Base-by-base conservation (phyloP, 2,329 filamentous ascomycete genomes). In the Triangularia setosa region DNA sequence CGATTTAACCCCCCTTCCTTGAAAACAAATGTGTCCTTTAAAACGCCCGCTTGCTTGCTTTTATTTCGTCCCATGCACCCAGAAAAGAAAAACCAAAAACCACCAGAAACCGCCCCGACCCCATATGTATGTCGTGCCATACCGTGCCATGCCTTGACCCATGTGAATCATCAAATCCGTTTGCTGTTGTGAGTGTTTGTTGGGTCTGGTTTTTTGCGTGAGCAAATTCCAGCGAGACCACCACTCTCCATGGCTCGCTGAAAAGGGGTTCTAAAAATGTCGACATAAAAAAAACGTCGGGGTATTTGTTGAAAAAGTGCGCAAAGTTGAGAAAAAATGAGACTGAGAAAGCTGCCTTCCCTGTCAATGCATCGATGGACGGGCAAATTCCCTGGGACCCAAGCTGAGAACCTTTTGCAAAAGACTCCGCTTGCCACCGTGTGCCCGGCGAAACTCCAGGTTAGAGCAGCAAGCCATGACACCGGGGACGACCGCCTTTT, bases 351-450 rank as follows among this genome's bases (percentile, higher is more conserved):
- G 18, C 23, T 60, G 21, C 23, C 24, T n/a, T 27, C 7, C 25
- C 18, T 25, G 9, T 55, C 25, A 60, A 16, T 27, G 58, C 21
- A 60, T 33, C 25, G 58, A 23, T 25, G 58, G 23, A 48, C 58
- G 58, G 33, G 11, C 35, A 60, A 60, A 48, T 23, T 63, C 65
- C 35, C 35, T 53, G 27, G 64, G 61, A n/a, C 65, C 65, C 16
- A 65, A 48, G 18, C 65, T 68, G 52, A 67, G 61, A 12, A 68
- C 65, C 23, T 65, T 33, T 61, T 80, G 77, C 16, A 81, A 70
- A 6, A 81, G 72, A 48, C 74, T 76, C 40, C 72, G 74, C 62
- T 74, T 76, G 12, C 68, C 68, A 23, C 71, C 67, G 16, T 72
- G 68, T n/a, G 70, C 64, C 35, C 73, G 70, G 2, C 69, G 72